Conservation (phyloP, 1,139 yeast genomes). For the Komagataea norvegica region DNA sequence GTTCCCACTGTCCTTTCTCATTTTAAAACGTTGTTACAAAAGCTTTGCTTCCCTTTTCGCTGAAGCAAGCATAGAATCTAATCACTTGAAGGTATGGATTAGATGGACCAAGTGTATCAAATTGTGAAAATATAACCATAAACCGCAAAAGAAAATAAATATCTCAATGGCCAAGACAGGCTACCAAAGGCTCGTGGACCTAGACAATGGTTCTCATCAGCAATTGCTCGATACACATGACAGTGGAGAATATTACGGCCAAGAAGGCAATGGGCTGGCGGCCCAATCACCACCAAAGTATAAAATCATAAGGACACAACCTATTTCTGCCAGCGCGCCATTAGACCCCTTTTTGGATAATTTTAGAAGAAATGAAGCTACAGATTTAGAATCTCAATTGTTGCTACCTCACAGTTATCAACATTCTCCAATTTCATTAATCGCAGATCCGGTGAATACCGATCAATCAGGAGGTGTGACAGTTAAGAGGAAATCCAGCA, state of each 20-base stretch:
- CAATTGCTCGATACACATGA: conserved; percentile 4
- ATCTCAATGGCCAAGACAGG: conserved; percentile 5
- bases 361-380: background rate
- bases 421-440: conserved; percentile 1
- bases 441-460: background rate
- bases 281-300: background rate
- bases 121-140: no score
- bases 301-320: conserved; percentile 8
- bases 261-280: no score
- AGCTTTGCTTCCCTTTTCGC: no score
- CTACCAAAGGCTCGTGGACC: conserved; percentile 3
- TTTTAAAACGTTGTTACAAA: no score
- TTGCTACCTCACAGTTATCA: background rate
- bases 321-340: conserved; percentile 11
- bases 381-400: conserved; percentile 6
- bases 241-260: no score
- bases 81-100: no score
- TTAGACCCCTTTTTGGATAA: background rate
- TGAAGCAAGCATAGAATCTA: no score
- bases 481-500: conserved; percentile 3
- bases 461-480: background rate
- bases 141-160: no score
- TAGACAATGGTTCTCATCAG: conserved; percentile 1
- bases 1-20: no score
- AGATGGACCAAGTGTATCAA: no score